Evolutionary conservation across 2,329 filamentous ascomycete genomes (phyloP), one percentile per base, ranked within the genome.

Genomic region (Aureobasidium sp.): DNA sequence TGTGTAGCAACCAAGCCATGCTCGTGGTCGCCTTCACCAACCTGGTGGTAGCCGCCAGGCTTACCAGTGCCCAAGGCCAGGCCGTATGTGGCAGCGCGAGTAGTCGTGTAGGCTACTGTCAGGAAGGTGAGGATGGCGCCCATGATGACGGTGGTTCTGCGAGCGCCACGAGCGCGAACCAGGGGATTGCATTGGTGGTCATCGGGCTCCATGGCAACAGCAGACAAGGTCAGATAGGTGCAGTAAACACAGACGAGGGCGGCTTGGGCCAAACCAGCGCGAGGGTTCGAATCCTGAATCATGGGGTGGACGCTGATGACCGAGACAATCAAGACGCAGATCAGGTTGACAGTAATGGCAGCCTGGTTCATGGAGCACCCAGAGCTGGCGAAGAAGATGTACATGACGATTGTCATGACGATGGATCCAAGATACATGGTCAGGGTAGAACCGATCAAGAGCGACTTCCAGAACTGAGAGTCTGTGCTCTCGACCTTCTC

Each of bases 201-300:
- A 73, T 97, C 93, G 0, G 94, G 94, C 69, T 99, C 93, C 94
- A 99, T 97, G 60, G 91, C 95, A 1, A 99, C 94, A 27, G 94
- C 94, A 2, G 92, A 96, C 85, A 99, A 90, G 66, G 94, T 99
- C 60, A 99, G 84, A 71, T 99, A 99, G 45, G 94, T 97, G 83
- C 94, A 99, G 80, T 99, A 99, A 61, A 96, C 84, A 19, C 92
- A 90, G 46, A 99, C 94, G 84, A 97, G 96, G 64, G 94, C 93
- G 43, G 92, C 91, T 73, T 99, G 94, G n/a, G 94, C 94, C 62
- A 99, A 81, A 51, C 94, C 94, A 43, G 94, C 94, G 71, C 93
- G 91, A 50, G 92, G 85, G 74, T 99, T 99, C 72, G 87, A 87
- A 69, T 92, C 90, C 74, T 99, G 94, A 15, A 99, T 84, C 1